Evolutionary conservation across 164 flowering plant genomes (phyloP), one percentile per base, ranked within the genome.

Genomic region (Umbilicus rupestris): DNA sequence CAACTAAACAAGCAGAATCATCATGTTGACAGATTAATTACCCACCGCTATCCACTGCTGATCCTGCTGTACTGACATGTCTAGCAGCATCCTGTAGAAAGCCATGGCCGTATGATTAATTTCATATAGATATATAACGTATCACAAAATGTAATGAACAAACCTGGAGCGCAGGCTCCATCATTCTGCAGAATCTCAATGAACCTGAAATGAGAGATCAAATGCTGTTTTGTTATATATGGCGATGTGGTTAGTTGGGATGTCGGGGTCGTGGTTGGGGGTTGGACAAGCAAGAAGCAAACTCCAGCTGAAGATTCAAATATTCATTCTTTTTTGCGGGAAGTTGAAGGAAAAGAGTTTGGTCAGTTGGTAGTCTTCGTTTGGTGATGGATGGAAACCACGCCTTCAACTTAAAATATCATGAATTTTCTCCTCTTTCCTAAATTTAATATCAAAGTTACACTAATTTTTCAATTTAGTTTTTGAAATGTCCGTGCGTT

Each of bases 41-140:
- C 80, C 80, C 71, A 91, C 97, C 97, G 75, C 87, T 86, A 66
- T 91, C 99, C 42, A 85, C 70, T 9, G 96, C 82, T 7, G 99
- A 94, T n/a, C n/a, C n/a, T 33, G 87, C 79, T 70, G 68, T 90
- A 71, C 96, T 94, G 42, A 85, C 26, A 65, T 83, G 86, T 68
- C 98, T 90, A 42, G 87, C 83, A 75, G 42, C 70, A 66, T 80
- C 86, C 96, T 92, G 74, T 31, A 64, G 29, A 52, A 24, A 28
- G 7, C 7, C 30, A 26, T 11, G 17, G 20, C 16, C 28, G 31
- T 12, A 41, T 41, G 15, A 41, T 22, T 24, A 22, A 5, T 3
- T 1, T 22, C 22, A 2, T 9, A 16, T 17, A 42, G 26, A 20
- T n/a, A 49, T n/a, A n/a, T n/a, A n/a, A 22, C 50, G 6, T n/a